Percentiles rank a stretch among this genome's conserved stretches.
phyloP scores from a whole-genome alignment of 768 basidiomycete genomes.

The Kwoniella sp. region DNA sequence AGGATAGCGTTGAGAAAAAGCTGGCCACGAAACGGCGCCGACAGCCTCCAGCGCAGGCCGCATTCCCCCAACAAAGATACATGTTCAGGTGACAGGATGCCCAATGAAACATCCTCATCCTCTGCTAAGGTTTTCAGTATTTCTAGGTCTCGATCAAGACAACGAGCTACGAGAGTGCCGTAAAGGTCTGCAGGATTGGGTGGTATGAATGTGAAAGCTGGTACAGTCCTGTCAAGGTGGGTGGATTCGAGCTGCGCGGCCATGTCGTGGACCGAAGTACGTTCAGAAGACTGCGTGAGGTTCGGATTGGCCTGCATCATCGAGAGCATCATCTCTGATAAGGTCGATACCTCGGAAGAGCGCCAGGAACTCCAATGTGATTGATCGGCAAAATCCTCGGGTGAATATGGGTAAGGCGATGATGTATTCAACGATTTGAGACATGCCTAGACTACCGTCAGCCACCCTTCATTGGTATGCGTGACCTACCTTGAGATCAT shows the following conservation, averaged over 20 bases:
- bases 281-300: conserved; percentile 56
- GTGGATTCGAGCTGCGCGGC: conserved; percentile 20
- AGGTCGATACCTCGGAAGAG: conserved; percentile 73
- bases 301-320: conserved; percentile 86
- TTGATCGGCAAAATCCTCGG: conserved; percentile 82
- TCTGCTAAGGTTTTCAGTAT: conserved; percentile 83
- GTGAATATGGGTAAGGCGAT: conserved; percentile 75
- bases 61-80: conserved; percentile 84
- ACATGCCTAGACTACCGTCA: conserved; percentile 64
- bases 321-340: conserved; percentile 83
- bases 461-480: conserved; percentile 6
- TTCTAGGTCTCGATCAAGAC: conserved; percentile 81
- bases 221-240: not conserved
- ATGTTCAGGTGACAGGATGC: conserved; percentile 78
- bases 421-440: conserved; percentile 88
- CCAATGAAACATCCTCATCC: conserved; percentile 90
- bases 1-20: conserved; percentile 84
- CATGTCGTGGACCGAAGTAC: conserved; percentile 21
- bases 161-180: conserved; percentile 76
- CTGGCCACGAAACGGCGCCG: conserved; percentile 71
- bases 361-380: conserved; percentile 83
- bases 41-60: conserved; percentile 84
- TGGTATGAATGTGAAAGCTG: conserved; percentile 86
- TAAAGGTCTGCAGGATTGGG: conserved; percentile 84
- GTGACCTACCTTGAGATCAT: conserved; percentile 75